A percentile compares a stretch with the other conserved stretches of the same genome.
Conservation (phyloP, 2,329 filamentous ascomycete species). For the Paracorniculantispora psalliotae region DNA sequence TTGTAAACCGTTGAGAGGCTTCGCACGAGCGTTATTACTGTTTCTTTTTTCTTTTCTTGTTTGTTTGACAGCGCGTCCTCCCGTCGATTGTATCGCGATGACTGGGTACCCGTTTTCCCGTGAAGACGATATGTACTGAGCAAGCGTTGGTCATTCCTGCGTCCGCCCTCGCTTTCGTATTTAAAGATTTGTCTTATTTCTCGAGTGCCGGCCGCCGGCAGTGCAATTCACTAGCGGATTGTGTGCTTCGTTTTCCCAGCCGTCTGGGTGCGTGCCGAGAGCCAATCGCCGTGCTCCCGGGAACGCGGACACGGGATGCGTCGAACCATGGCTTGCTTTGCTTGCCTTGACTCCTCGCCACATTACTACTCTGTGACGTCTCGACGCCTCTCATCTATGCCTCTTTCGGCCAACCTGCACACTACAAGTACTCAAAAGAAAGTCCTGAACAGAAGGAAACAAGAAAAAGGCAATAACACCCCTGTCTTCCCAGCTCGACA, state of each 20-base stretch:
- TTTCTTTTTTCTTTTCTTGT: neutral
- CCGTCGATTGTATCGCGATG: neutral
- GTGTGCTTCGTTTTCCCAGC: neutral
- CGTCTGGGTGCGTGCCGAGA: neutral
- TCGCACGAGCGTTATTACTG: neutral
- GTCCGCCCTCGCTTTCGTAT: neutral
- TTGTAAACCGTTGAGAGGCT: neutral
- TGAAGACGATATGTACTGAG: too few relatives aligned
- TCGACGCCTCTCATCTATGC: neutral
- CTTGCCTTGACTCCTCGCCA: neutral
- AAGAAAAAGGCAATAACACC: neutral
- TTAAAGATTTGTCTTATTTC: neutral
- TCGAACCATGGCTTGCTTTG: neutral
- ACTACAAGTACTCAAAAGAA: neutral
- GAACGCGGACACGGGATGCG: conserved; percentile 1
- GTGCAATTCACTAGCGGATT: neutral
- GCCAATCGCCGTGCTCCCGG: conserved; percentile 3
- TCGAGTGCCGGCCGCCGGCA: neutral
- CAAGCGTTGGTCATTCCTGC: conserved; percentile 3
- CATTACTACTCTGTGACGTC: neutral
- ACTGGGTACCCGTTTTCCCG: neutral
- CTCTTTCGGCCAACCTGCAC: neutral
- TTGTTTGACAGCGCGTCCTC: neutral
- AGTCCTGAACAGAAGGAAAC: neutral
- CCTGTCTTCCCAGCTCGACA: neutral